Evolutionary conservation across 768 basidiomycete genomes (phyloP).

Genomic region (Lentinula raphanica): DNA sequence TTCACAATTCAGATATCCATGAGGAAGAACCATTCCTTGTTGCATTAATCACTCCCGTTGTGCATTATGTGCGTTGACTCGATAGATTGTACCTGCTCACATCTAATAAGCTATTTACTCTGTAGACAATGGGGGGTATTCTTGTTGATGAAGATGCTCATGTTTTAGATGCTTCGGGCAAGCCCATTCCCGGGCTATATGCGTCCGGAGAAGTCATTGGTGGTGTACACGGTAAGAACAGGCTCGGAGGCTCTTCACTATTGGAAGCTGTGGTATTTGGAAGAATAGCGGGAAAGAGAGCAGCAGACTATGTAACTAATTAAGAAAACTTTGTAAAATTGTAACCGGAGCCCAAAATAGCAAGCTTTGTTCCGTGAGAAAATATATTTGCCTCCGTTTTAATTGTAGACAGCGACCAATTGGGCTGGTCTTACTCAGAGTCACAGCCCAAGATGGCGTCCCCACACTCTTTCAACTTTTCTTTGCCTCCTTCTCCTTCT

Average conservation of each 20-base stretch:
- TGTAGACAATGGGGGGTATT: slow-evolving; percentile 24
- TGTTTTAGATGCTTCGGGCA: slow-evolving; percentile 13
- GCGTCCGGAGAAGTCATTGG: slow-evolving; percentile 24
- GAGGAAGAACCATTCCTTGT: slow-evolving; percentile 16
- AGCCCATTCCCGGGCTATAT: slow-evolving; percentile 17
- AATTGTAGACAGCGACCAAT: too few relatives aligned
- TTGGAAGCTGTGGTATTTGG: slow-evolving; percentile 26
- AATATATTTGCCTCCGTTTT: background rate
- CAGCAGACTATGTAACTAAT: slow-evolving; percentile 7
- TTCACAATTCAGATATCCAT: slow-evolving; percentile 11
- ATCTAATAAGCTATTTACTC: background rate
- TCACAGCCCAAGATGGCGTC: slow-evolving; percentile 6
- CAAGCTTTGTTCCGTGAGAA: background rate
- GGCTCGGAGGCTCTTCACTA: slow-evolving; percentile 22
- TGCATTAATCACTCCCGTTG: slow-evolving; percentile 21
- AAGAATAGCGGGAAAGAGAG: slow-evolving; percentile 18
- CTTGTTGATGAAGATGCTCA: slow-evolving; percentile 15
- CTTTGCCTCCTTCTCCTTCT: slow-evolving; percentile 1
- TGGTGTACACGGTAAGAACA: slow-evolving; percentile 23
- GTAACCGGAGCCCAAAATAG: background rate
- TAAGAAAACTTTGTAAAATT: background rate
- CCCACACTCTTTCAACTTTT: slow-evolving; percentile 11
- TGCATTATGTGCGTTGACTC: slow-evolving; percentile 20
- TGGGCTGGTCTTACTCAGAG: too few relatives aligned
- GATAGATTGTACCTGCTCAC: background rate